Base-by-base conservation (phyloP, 2,329 filamentous ascomycete genomes). In the Alternaria burnsii region DNA sequence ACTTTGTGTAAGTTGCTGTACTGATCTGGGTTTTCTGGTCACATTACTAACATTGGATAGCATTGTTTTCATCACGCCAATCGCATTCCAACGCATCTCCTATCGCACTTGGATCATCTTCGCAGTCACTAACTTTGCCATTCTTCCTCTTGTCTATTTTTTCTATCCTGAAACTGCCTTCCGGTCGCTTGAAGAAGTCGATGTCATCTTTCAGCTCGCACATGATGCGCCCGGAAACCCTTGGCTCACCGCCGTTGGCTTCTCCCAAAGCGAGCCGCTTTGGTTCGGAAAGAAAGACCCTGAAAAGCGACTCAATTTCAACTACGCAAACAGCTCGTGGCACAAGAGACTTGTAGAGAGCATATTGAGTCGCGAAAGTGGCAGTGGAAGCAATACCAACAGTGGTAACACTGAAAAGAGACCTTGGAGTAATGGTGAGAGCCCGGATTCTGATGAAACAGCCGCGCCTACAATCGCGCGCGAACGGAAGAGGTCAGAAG, bases 41-140 rank as follows among this genome's bases (percentile, higher is more conserved):
- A 16, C 24, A 16, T 16, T 11, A 38, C 61, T 64, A 53, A 87
- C 87, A 7, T 41, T 4, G 20, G 36, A 24, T 14, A 58, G 91
- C 82, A 89, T 91, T 53, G 88, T 88, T 3, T 86, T 89, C 74
- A 84, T 88, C 16, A 90, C 88, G 0, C 87, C 87, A 1, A 86
- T 88, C 52, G 86, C 86, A 3, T 84, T 89, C 71, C 75, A 79
- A 7, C 79, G 77, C 48, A 82, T 88, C 30, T 80, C 82, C 6
- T 89, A 84, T 71, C 77, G 75, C 44, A 88, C 80, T 68, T 89
- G 88, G 74, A 81, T 86, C 59, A 76, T 90, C 12, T 90, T 90
- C 73, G 81, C 85, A 58, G 76, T 65, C 51, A 75, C 69, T 47
- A 86, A 86, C 67, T 81, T 83, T 40, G 78, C 80, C 67, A 86